Evolutionary conservation across 768 basidiomycete genomes (phyloP).

Genomic region (Ramaria sp.): DNA sequence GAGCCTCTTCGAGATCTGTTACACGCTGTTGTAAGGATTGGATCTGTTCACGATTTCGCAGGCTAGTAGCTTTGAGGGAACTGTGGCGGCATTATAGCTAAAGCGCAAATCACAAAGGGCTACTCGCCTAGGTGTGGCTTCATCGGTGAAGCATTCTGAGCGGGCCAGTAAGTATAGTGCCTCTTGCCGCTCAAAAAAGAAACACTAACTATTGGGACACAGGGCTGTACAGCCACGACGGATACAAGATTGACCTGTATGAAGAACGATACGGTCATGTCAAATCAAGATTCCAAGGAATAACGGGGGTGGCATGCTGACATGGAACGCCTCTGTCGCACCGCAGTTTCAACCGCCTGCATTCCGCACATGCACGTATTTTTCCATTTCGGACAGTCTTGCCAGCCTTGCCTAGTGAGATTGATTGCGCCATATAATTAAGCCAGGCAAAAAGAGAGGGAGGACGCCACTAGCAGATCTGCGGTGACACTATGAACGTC

Average conservation of each 20-base stretch:
- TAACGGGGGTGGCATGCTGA: background rate
- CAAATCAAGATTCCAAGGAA: background rate
- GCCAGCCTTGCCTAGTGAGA: no score
- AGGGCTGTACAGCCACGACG: slow-evolving; percentile 1
- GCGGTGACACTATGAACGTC: no score
- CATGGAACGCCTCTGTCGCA: slow-evolving; percentile 4
- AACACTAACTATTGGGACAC: slow-evolving; percentile 3
- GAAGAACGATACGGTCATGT: background rate
- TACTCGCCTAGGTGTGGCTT: slow-evolving; percentile 4
- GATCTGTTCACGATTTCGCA: slow-evolving; percentile 5
- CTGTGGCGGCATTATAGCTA: background rate
- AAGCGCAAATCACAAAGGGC: background rate
- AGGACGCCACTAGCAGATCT: no score
- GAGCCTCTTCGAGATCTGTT: background rate
- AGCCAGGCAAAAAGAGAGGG: background rate
- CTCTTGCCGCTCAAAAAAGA: background rate
- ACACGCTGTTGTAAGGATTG: background rate
- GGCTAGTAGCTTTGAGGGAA: slow-evolving; percentile 3
- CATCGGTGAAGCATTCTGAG: slow-evolving; percentile 6
- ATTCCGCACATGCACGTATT: slow-evolving; percentile 4
- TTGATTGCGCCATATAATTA: no score
- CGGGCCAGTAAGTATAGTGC: background rate
- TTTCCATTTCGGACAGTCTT: background rate
- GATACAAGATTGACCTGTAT: slow-evolving; percentile 2
- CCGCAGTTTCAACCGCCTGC: slow-evolving; percentile 1